Conservation (phyloP, 2,329 filamentous ascomycete genomes). For the Fusarium buharicum region DNA sequence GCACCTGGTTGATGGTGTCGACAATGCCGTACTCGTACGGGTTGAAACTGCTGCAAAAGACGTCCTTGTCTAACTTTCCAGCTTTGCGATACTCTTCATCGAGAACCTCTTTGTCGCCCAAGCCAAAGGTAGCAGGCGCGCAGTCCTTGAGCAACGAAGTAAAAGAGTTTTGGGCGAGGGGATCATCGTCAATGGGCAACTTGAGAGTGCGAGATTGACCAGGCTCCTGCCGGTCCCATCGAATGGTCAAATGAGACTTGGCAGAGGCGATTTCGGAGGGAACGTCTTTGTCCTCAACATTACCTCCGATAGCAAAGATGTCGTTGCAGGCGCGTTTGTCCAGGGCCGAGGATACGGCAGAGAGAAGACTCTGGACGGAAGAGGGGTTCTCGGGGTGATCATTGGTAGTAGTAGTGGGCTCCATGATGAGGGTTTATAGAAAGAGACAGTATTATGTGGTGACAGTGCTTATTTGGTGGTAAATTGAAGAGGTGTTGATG, state of each 20-base stretch:
- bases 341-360: neutral
- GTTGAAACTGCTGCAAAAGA: constrained; percentile 62
- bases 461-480: no score
- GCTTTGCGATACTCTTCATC: constrained; percentile 66
- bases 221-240: neutral
- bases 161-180: neutral
- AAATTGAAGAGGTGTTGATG: no score
- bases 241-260: neutral
- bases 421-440: neutral
- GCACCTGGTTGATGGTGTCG: constrained; percentile 57
- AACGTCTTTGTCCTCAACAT: neutral
- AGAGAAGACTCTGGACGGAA: neutral
- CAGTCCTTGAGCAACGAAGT: neutral
- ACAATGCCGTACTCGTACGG: constrained; percentile 64
- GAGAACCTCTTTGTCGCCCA: constrained; percentile 56
- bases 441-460: no score
- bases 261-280: rapidly evolving
- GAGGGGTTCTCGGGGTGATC: rapidly evolving
- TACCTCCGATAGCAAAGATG: constrained; percentile 24
- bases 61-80: constrained; percentile 57
- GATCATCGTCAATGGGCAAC: neutral
- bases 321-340: constrained; percentile 1
- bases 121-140: constrained; percentile 61
- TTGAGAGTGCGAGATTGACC: neutral
- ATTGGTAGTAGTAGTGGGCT: neutral